A percentile compares a stretch with the other conserved stretches of the same genome.
Conservation (phyloP, 768 basidiomycete genomes). For the Termitomyces eurrhizus region DNA sequence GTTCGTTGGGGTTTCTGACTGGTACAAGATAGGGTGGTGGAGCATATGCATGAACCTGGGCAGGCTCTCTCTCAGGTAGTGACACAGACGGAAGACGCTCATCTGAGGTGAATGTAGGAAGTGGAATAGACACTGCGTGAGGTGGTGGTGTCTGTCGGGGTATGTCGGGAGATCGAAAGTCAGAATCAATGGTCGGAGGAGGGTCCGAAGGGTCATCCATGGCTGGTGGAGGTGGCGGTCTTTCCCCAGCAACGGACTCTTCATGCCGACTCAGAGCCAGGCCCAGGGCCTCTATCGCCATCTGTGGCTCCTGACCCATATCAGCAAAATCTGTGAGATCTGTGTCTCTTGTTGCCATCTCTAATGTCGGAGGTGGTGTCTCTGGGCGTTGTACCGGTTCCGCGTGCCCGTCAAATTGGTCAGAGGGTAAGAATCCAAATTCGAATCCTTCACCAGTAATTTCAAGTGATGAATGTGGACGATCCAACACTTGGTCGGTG, state of each 20-base stretch:
- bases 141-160: slow-evolving; percentile 28
- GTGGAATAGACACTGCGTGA: slow-evolving; percentile 30
- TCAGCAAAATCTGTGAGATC: slow-evolving; percentile 65
- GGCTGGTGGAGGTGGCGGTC: slow-evolving; percentile 71
- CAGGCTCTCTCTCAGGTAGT: slow-evolving; percentile 28
- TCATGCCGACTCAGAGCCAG: slow-evolving; percentile 53
- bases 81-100: slow-evolving; percentile 29
- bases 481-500: slow-evolving; percentile 31
- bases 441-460: slow-evolving; percentile 73
- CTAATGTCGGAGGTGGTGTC: slow-evolving; percentile 74
- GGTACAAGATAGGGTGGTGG: slow-evolving; percentile 77
- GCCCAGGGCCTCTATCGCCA: slow-evolving; percentile 53
- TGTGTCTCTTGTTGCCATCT: slow-evolving; percentile 69
- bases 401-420: slow-evolving; percentile 81
- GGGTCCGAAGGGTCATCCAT: slow-evolving; percentile 88
- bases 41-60: slow-evolving; percentile 51
- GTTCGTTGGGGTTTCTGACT: slow-evolving; percentile 31
- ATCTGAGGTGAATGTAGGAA: slow-evolving; percentile 23
- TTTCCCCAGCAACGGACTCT: slow-evolving; percentile 31
- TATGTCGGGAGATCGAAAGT: slow-evolving; percentile 53
- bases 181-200: slow-evolving; percentile 84
- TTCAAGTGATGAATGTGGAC: slow-evolving; percentile 25
- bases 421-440: slow-evolving; percentile 67
- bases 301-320: slow-evolving; percentile 44
- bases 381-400: slow-evolving; percentile 59